Evolutionary conservation across 78 protist species (phyloP), one percentile per base, ranked within the genome.

Genomic region (Dictyostelium intermedium): DNA sequence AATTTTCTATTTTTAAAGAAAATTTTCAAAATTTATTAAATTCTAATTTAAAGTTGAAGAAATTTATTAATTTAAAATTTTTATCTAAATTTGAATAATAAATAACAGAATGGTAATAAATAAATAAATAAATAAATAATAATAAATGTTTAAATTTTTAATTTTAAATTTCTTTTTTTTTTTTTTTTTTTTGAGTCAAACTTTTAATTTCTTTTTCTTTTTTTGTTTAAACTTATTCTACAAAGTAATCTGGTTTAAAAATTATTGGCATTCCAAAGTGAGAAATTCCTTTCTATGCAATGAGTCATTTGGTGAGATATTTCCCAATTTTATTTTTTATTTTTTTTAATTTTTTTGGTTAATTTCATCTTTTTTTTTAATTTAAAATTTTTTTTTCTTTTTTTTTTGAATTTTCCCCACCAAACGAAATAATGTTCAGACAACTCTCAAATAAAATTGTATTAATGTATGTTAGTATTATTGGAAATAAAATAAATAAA

Each of bases 381-480:
- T 20, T 20, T 61, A 20, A 61, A 61, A 61, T 23, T 23, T 61
- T 61, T 61, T 61, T 61, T 61, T 61, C 23, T 61, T 20, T 20
- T 23, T 61, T 16, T 61, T 6, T 16, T 61, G 6, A 16, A 2
- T 20, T 61, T 61, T 11, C 4, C 20, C 61, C 10, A 50, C 61
- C 23, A 61, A 61, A 61, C n/a, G 9, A 61, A n/a, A 61, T n/a
- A 32, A 89, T 89, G 94, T 80, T 89, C 34, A 60, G 94, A 69
- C 78, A 89, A 80, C 69, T 89, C 39, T 25, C 85, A 89, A 89
- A 89, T 53, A 89, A 80, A 80, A 81, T 89, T 27, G 94, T 89
- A 10, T 80, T 89, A 89, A 89, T 89, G 94, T 89, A 32, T 11
- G 32, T 20, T 66, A n/a, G n/a, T n/a, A n/a, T n/a, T n/a, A n/a